Percentiles rank a stretch among this genome's conserved stretches.
phyloP scores from a whole-genome alignment of 1,139 yeast genomes.

The Blastobotrys aristatus region DNA sequence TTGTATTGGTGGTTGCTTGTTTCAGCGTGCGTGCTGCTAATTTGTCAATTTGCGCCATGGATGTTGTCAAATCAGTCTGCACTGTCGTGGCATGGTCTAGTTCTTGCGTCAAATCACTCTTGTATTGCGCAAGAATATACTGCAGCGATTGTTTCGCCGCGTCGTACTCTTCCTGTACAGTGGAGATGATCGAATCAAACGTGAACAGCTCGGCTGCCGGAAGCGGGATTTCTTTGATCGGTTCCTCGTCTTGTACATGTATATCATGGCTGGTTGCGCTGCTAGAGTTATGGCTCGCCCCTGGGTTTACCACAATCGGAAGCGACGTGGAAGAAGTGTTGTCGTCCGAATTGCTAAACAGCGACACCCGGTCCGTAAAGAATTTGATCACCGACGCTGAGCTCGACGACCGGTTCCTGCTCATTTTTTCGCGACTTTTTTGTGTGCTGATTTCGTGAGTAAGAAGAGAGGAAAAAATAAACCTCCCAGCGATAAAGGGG shows the following conservation, averaged over 20 bases:
- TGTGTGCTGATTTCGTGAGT: too few species aligned
- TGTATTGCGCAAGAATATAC: constrained; percentile 16
- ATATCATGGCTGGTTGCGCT: neutral
- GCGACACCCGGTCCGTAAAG: constrained; percentile 8
- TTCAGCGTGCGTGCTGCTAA: constrained; percentile 20
- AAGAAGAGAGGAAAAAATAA: too few species aligned
- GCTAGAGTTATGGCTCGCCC: neutral
- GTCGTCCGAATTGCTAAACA: constrained; percentile 1
- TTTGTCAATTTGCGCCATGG: constrained; percentile 21
- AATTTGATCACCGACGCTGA: constrained; percentile 8
- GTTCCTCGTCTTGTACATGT: constrained; percentile 6
- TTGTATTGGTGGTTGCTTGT: constrained; percentile 17
- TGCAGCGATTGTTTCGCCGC: constrained; percentile 16
- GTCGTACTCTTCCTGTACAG: constrained; percentile 14
- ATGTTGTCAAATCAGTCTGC: constrained; percentile 20
- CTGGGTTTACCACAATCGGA: constrained; percentile 9
- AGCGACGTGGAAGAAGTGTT: neutral
- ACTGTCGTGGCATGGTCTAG: constrained; percentile 15
- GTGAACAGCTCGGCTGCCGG: constrained; percentile 23
- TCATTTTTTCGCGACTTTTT: neutral
- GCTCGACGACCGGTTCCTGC: constrained; percentile 4
- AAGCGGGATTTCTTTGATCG: constrained; percentile 15
- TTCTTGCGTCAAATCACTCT: constrained; percentile 20
- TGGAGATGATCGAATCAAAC: constrained; percentile 14
- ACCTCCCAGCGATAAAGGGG: too few species aligned